phyloP scores from a whole-genome alignment of 208 protist genomes.

The Crithidia expoeki region DNA sequence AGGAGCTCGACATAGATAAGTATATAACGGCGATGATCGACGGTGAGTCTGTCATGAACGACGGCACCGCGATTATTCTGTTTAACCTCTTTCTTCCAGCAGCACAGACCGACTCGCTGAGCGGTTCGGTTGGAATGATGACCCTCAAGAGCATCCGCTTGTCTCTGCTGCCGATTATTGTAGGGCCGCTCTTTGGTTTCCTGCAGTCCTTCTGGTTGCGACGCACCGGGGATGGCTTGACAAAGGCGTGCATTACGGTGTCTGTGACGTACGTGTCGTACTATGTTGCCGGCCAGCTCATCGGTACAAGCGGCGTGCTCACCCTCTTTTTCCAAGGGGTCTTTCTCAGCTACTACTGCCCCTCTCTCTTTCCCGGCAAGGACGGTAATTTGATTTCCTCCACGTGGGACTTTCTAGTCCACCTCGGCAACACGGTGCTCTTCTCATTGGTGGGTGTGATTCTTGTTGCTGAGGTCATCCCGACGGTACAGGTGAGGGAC shows the following conservation, averaged over 20 bases:
- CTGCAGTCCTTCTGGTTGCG: constrained; percentile 72
- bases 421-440: constrained; percentile 85
- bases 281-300: constrained; percentile 68
- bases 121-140: constrained; percentile 38
- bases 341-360: constrained; percentile 81
- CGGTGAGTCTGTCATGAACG: constrained; percentile 90
- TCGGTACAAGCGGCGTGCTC: constrained; percentile 83
- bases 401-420: constrained; percentile 89
- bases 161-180: constrained; percentile 56
- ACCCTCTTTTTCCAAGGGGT: constrained; percentile 84
- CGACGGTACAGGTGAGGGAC: constrained; percentile 54
- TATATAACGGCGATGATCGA: constrained; percentile 84
- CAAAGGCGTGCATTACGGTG: constrained; percentile 79
- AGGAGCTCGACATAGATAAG: constrained; percentile 80
- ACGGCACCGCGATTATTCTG: constrained; percentile 90
- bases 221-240: constrained; percentile 46
- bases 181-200: constrained; percentile 77
- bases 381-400: constrained; percentile 75
- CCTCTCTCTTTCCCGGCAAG: constrained; percentile 74
- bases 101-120: constrained; percentile 42
- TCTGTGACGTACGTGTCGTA: constrained; percentile 88
- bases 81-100: constrained; percentile 81
- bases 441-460: constrained; percentile 90
- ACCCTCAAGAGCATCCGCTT: constrained; percentile 51
- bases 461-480: constrained; percentile 71